Percentiles rank a stretch among this genome's conserved stretches.
These are phyloP conservation scores for Psilocybe cubensis DNA, from an alignment of 768 basidiomycete species.

Conservation along the genomic window DNA sequence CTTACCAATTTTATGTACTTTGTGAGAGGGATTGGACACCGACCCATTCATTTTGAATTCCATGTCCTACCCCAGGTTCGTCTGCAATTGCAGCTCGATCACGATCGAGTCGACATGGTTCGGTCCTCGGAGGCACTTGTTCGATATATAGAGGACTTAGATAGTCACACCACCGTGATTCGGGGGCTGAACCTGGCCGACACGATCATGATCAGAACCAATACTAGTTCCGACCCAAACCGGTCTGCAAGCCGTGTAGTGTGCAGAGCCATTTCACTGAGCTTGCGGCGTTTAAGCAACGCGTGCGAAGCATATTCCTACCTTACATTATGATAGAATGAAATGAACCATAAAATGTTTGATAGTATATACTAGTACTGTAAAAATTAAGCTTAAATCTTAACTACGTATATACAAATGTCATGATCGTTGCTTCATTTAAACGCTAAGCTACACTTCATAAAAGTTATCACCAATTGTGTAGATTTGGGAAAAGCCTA, in stretches of 20 bases:
- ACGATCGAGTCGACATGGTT: neutral
- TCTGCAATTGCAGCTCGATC: neutral
- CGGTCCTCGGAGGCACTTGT: neutral
- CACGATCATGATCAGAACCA: neutral
- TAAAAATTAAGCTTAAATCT: too few species aligned
- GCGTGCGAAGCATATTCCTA: too few species aligned
- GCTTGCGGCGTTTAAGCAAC: neutral
- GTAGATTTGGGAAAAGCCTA: too few species aligned
- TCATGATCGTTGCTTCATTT: too few species aligned
- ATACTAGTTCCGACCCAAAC: neutral
- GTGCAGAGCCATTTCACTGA: neutral
- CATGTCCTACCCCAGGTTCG: neutral
- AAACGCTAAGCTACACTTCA: too few species aligned
- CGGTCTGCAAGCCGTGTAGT: neutral
- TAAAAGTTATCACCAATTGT: too few species aligned
- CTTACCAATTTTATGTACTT: too few species aligned
- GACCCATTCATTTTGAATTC: neutral
- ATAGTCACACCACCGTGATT: neutral
- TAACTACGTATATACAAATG: too few species aligned
- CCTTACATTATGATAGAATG: too few species aligned
- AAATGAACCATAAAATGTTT: too few species aligned
- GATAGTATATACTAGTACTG: too few species aligned
- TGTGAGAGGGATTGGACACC: too few species aligned
- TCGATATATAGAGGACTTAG: neutral
- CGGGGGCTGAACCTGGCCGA: neutral